Base-by-base conservation (phyloP, 352 stramenopile genomes). In the Discostella stelligera region DNA sequence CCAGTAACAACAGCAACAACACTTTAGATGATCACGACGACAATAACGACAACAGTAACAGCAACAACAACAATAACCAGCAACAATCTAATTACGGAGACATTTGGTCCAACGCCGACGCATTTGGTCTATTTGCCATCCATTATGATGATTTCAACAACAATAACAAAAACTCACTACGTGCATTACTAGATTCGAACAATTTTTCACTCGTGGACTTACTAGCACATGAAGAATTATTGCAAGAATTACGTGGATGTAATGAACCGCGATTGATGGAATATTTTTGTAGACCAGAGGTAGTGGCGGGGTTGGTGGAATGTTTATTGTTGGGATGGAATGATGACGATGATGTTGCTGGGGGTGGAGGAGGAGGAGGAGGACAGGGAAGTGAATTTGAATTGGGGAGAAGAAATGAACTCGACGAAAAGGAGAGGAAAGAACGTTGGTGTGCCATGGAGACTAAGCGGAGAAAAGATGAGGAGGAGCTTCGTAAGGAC, bases 241-340 rank as follows among this genome's bases (percentile, higher is more conserved):
- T 99, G 46, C 96, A 99, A 84, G 96, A 99, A 82, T 91, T 98
- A 71, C 97, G 98, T 80, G 96, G 95, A 13, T 90, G 96, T 74
- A 44, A 44, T 44, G 97, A 98, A 86, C 93, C 94, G 11, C 95
- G 97, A 74, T 87, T 99, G 14, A 86, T 98, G 55, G 92, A 98
- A 67, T 98, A 98, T 66, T 89, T 94, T 41, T 76, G 72, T 2
- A 78, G 77, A 27, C 66, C 76, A 41, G 77, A 88, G 21, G 73
- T 81, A 13, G 83, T 93, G 3, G 77, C 83, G 8, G 76, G 79
- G 18, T 78, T 94, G 41, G 74, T 94, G 10, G 32, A 81, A 27
- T 93, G 90, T 61, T 68, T 94, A 8, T 79, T 89, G 37, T 54
- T 74, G 37, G 7, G 37, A 3, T 44, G 37, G 37, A 10, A 44